Evolutionary conservation across 768 basidiomycete species (phyloP).

Genomic region (Rubroboletus satanas): DNA sequence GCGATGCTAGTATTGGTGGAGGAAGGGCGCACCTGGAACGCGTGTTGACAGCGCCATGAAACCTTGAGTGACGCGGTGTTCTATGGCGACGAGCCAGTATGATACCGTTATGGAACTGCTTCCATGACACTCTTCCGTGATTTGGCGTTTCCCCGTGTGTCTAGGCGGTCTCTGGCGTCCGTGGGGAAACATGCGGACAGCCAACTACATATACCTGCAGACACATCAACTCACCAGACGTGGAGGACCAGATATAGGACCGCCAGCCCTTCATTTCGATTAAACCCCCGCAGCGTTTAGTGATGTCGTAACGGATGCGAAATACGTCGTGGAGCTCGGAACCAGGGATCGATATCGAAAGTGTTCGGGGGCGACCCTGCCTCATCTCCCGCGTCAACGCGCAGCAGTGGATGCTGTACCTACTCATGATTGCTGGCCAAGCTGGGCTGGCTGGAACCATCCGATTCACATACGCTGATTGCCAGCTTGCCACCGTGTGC

Average conservation of each 20-base stretch:
- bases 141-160: constrained; percentile 19
- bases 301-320: constrained; percentile 21
- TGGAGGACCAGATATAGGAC: constrained; percentile 14
- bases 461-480: constrained; percentile 21
- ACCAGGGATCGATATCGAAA: constrained; percentile 12
- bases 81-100: constrained; percentile 27
- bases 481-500: constrained; percentile 19
- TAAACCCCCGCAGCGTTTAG: constrained; percentile 15
- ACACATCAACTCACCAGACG: neutral
- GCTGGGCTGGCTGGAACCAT: constrained; percentile 7
- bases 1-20: constrained; percentile 15
- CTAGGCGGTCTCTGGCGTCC: constrained; percentile 15
- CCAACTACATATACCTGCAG: constrained; percentile 2
- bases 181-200: constrained; percentile 13
- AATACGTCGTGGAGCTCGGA: constrained; percentile 23
- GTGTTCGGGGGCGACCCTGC: constrained; percentile 8
- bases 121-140: constrained; percentile 26
- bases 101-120: constrained; percentile 27
- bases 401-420: constrained; percentile 16
- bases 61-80: constrained; percentile 32
- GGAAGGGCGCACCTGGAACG: constrained; percentile 29
- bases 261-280: neutral
- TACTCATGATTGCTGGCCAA: constrained; percentile 2
- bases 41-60: constrained; percentile 34
- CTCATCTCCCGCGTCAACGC: constrained; percentile 20